Evolutionary conservation across 2,329 filamentous ascomycete genomes (phyloP), one percentile per base, ranked within the genome.

Genomic region (Nakataea oryzae): DNA sequence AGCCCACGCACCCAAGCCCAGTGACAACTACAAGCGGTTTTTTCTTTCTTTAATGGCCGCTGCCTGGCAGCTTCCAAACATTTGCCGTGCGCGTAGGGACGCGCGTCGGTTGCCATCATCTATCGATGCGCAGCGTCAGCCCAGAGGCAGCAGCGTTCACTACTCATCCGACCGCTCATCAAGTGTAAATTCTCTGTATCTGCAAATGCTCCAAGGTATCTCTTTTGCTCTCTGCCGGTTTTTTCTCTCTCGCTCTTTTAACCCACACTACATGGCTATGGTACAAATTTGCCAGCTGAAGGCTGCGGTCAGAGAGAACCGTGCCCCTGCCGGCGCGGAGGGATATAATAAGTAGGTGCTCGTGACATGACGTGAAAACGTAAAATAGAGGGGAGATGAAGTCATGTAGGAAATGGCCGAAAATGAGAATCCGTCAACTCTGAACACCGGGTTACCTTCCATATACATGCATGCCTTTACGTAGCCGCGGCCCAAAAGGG

Each of bases 381-480:
- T 50, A 21, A 50, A 50, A 50, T 50, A 50, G 41, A 50, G 41
- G 41, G 41, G 41, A 50, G 41, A 50, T 50, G 41, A 50, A 50
- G 21, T 50, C 41, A 21, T 21, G 41, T 21, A n/a, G 41, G 41
- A 50, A 50, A n/a, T 50, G 41, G 41, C 41, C 41, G 41, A 50
- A 50, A 50, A 50, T 50, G 41, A 50, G 41, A 50, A 50, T 50
- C 41, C 41, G 41, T 56, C 54, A 56, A 56, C 54, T 28, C 54
- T 27, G 26, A 56, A 50, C 41, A 50, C 41, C 41, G 21, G 41
- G 41, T 50, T 50, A 26, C 34, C 32, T 27, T 32, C 58, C 58
- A 59, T 59, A 47, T 59, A 50, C 58, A 59, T 59, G 26, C 58
- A 50, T n/a, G 41, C 58, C n/a, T 59, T 29, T 3, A 27, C 34